phyloP scores from a whole-genome alignment of 2,329 filamentous ascomycete species.

The Trichoderma oligosporum region DNA sequence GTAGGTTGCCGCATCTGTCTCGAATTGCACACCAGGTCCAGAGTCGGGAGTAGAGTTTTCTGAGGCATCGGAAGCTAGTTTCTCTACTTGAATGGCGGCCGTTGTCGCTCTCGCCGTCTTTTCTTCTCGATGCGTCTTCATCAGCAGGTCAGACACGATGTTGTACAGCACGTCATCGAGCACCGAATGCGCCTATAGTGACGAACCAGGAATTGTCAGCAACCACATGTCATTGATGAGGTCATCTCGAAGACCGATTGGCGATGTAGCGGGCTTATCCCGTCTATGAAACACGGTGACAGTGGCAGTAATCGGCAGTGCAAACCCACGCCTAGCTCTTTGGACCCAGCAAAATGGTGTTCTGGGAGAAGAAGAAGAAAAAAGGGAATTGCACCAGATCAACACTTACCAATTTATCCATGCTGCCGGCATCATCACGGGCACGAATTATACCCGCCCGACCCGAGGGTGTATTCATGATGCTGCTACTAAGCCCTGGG shows the following conservation, averaged over 20 bases:
- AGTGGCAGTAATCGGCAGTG: neutral
- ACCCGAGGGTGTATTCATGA: slow-evolving; percentile 45
- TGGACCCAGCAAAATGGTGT: neutral
- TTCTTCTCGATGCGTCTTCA: slow-evolving; percentile 73
- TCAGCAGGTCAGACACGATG: slow-evolving; percentile 69
- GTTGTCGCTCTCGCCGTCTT: slow-evolving; percentile 68
- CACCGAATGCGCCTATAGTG: slow-evolving; percentile 55
- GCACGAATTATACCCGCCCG: slow-evolving; percentile 57
- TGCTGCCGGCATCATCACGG: slow-evolving; percentile 47
- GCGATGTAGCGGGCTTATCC: slow-evolving; percentile 9
- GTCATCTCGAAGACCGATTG: neutral
- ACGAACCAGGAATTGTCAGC: slow-evolving; percentile 12
- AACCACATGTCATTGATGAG: slow-evolving; percentile 8
- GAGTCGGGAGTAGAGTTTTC: slow-evolving; percentile 52
- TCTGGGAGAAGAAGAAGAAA: neutral
- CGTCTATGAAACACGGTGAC: neutral
- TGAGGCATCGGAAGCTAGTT: slow-evolving; percentile 54
- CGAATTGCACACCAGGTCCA: slow-evolving; percentile 54
- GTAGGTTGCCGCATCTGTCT: slow-evolving; percentile 66
- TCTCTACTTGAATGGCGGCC: slow-evolving; percentile 61
- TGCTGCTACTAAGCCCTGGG: slow-evolving; percentile 23
- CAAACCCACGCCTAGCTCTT: neutral
- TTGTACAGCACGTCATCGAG: slow-evolving; percentile 74
- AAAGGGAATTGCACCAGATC: slow-evolving; percentile 1
- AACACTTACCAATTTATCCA: slow-evolving; percentile 57